Evolutionary conservation across 139 green algal species (phyloP).

Genomic region (Coccomyxa sp.): DNA sequence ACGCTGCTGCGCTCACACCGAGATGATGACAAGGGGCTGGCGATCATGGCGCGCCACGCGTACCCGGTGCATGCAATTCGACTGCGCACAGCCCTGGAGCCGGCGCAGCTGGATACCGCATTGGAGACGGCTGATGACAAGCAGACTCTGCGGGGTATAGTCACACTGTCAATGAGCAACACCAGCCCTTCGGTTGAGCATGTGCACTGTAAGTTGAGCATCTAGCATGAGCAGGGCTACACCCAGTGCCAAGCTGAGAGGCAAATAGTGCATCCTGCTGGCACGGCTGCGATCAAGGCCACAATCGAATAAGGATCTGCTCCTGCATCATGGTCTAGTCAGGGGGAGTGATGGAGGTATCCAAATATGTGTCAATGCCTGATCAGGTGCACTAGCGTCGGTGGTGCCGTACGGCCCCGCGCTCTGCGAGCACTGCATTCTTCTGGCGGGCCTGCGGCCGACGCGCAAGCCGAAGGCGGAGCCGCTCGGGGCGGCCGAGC

Average conservation of each 20-base stretch:
- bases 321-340: too few species aligned
- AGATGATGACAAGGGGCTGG: constrained; percentile 82
- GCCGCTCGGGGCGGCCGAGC: constrained; percentile 23
- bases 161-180: neutral
- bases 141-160: constrained; percentile 14
- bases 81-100: constrained; percentile 19
- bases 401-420: constrained; percentile 74
- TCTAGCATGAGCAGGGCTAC: too few species aligned
- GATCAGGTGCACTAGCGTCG: constrained; percentile 12
- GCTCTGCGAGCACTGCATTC: constrained; percentile 76
- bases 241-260: too few species aligned
- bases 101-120: constrained; percentile 15
- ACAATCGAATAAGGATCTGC: too few species aligned
- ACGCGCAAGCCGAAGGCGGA: neutral
- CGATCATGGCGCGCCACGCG: constrained; percentile 65
- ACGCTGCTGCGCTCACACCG: constrained; percentile 89
- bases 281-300: too few species aligned
- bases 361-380: too few species aligned
- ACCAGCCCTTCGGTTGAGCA: neutral
- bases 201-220: neutral
- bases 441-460: constrained; percentile 61
- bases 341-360: too few species aligned
- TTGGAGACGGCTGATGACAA: constrained; percentile 17
- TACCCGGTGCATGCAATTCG: constrained; percentile 68
- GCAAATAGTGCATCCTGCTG: too few species aligned